Evolutionary conservation across 352 stramenopile genomes (phyloP), one percentile per base, ranked within the genome.

Genomic region (Phytophthora hybrid): DNA sequence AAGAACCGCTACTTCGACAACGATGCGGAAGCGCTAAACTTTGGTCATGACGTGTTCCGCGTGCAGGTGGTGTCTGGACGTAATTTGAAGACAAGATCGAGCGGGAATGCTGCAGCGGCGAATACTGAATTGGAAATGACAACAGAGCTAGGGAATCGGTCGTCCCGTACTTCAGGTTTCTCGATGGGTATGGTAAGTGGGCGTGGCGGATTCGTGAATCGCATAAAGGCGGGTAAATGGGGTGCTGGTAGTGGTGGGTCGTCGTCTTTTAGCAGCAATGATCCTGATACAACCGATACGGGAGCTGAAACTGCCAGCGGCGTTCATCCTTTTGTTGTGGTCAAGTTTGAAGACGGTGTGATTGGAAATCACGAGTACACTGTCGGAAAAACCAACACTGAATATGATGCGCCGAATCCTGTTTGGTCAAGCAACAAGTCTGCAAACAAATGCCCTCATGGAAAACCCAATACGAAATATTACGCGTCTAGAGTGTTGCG

Each of bases 321-420:
- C 16, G 47, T 95, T 8, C 87, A 92, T 53, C 66, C 88, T 8
- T 96, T 94, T 49, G 88, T 93, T 7, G 78, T 94, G 10, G 81
- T 95, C 32, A 92, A 92, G 47, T 89, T 84, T 59, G 87, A 83
- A 23, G 83, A 92, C 29, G 76, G 80, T 49, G 69, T 82, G 18
- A 73, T 66, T 63, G 84, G 74, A 37, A 84, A 81, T 19, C 76
- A 84, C 6, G 88, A 93, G 46, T 84, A 79, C 26, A 70, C 86
- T 3, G 85, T 97, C 18, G 90, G 90, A 5, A 90, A 88, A 71
- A 97, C 90, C 1, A 97, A 97, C 69, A 97, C 90, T 0, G 90
- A 97, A 64, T 97, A 97, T 46, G 87, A 94, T 37, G 84, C 78
- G 5, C 66, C 76, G 3, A 74, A 88, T 59, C 90, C 90, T 0